These are phyloP conservation scores for Gymnopus androsaceus DNA, from an alignment of 1,284 basidiomycete genomes.

Conservation along the genomic window DNA sequence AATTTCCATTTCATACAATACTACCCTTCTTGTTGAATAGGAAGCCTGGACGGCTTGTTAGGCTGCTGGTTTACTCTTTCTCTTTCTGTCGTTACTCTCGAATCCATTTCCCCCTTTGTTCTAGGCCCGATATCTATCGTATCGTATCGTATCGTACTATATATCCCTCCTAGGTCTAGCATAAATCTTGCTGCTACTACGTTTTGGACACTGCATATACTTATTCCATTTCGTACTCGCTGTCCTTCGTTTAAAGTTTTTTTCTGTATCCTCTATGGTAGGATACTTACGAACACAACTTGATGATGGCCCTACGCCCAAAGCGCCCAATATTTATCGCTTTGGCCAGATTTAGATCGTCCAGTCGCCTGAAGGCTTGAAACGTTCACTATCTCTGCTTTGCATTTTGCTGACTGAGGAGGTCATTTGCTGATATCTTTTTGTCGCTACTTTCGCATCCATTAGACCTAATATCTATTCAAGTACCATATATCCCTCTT, in stretches of 20 bases:
- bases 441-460: neutral
- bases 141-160: neutral
- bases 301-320: too few species aligned
- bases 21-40: neutral
- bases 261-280: too few species aligned
- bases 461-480: constrained; percentile 6
- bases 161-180: constrained; percentile 8
- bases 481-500: constrained; percentile 8
- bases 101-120: neutral
- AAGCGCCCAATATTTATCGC: too few species aligned
- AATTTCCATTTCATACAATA: too few species aligned
- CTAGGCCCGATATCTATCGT: constrained; percentile 5
- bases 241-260: too few species aligned
- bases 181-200: neutral
- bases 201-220: neutral
- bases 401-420: too few species aligned
- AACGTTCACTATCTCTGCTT: too few species aligned
- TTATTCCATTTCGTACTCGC: neutral
- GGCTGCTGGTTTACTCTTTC: neutral
- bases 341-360: too few species aligned
- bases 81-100: constrained; percentile 4
- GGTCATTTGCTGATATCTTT: too few species aligned
- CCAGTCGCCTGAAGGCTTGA: too few species aligned
- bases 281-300: too few species aligned
- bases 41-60: neutral